phyloP scores from a whole-genome alignment of 1,139 yeast genomes.

The Candida sanyaensis region DNA sequence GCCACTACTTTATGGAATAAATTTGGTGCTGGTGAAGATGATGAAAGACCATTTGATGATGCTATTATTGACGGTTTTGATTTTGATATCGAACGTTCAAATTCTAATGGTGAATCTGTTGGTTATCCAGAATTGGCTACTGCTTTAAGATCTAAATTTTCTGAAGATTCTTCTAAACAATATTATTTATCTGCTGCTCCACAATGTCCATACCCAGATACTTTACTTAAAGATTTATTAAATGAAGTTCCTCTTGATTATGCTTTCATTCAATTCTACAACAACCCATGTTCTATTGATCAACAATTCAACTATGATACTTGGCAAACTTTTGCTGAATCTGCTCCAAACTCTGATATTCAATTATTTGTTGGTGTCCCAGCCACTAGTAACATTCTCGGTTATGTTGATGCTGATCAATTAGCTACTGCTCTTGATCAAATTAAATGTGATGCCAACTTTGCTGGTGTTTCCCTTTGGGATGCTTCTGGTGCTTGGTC shows the following conservation, averaged over 20 bases:
- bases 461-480: slow-evolving; percentile 91
- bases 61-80: slow-evolving; percentile 46
- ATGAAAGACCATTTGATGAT: slow-evolving; percentile 69
- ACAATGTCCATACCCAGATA: slow-evolving; percentile 92
- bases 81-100: slow-evolving; percentile 37
- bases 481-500: slow-evolving; percentile 84
- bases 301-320: slow-evolving; percentile 75
- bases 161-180: slow-evolving; percentile 51
- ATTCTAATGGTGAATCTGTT: slow-evolving; percentile 36
- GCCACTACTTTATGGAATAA: slow-evolving; percentile 80
- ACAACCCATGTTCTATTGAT: slow-evolving; percentile 73
- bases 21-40: slow-evolving; percentile 72
- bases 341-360: slow-evolving; percentile 37
- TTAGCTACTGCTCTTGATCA: slow-evolving; percentile 24
- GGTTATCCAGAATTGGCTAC: slow-evolving; percentile 67
- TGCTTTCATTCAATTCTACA: slow-evolving; percentile 90
- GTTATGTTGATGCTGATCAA: slow-evolving; percentile 13
- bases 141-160: slow-evolving; percentile 60
- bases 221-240: slow-evolving; percentile 69
- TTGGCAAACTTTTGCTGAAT: slow-evolving; percentile 71
- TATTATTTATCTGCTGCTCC: slow-evolving; percentile 91
- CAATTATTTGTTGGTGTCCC: slow-evolving; percentile 19
- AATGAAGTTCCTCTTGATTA: slow-evolving; percentile 69
- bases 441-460: slow-evolving; percentile 45
- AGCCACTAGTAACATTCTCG: slow-evolving; percentile 12